Conservation (phyloP, 2,329 filamentous ascomycete species). For the Pleoardoris graminearum region DNA sequence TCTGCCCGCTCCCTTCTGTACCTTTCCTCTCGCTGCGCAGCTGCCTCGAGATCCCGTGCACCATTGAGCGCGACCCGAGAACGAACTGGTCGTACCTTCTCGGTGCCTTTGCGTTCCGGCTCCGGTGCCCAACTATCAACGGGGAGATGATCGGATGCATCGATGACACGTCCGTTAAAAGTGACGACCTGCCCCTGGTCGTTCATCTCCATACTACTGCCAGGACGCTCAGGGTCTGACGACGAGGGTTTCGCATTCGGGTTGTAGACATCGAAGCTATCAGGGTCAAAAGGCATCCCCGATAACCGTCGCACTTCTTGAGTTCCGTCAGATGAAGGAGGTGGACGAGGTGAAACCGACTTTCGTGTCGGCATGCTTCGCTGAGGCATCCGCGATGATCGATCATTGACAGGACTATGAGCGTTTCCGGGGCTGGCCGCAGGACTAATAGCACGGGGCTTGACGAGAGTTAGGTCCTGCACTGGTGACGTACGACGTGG, state of each 20-base stretch:
- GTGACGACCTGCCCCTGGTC: constrained; percentile 72
- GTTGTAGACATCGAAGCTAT: constrained; percentile 75
- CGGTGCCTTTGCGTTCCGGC: constrained; percentile 63
- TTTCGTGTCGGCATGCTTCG: constrained; percentile 63
- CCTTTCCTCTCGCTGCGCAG: constrained; percentile 35
- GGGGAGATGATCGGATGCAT: constrained; percentile 79
- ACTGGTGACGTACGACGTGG: constrained; percentile 38
- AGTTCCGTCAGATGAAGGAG: constrained; percentile 46
- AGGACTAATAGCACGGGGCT: constrained; percentile 52
- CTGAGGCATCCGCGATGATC: constrained; percentile 48
- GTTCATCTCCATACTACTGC: constrained; percentile 50
- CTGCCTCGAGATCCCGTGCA: constrained; percentile 49
- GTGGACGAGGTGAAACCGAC: constrained; percentile 72
- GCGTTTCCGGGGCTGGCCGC: constrained; percentile 33
- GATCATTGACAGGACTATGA: constrained; percentile 32
- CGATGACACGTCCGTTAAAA: constrained; percentile 74
- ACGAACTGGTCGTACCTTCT: constrained; percentile 46
- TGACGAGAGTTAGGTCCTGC: constrained; percentile 48
- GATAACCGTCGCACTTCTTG: constrained; percentile 59
- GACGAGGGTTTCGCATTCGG: constrained; percentile 47
- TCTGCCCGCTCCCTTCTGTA: constrained; percentile 40
- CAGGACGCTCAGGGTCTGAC: constrained; percentile 31
- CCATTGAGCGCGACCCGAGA: constrained; percentile 56
- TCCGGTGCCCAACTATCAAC: constrained; percentile 78
- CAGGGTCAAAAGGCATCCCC: constrained; percentile 71